These are phyloP conservation scores for Magnolia officinalis DNA, from an alignment of 164 flowering plant species.

Conservation along the genomic window DNA sequence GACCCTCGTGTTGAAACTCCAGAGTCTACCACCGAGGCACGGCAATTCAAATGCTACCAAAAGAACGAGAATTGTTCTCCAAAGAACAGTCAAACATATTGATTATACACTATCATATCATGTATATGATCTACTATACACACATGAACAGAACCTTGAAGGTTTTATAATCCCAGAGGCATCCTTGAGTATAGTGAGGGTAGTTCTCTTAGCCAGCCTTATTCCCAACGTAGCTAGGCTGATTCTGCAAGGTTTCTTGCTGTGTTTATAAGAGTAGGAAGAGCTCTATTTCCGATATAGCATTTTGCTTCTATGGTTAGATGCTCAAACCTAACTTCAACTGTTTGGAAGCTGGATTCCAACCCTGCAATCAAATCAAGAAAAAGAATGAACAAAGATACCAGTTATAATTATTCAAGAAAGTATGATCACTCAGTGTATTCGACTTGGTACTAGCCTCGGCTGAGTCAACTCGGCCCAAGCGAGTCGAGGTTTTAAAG, in stretches of 20 bases:
- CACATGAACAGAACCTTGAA: slow-evolving; percentile 49
- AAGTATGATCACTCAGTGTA: not conserved
- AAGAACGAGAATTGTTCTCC: no score
- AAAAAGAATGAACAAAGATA: not conserved
- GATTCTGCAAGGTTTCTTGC: slow-evolving; percentile 47
- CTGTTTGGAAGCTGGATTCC: slow-evolving; percentile 35
- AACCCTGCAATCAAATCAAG: slow-evolving; percentile 25
- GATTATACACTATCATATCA: not conserved
- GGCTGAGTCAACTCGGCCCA: not conserved
- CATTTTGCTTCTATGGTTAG: slow-evolving; percentile 33
- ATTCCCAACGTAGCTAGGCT: slow-evolving; percentile 53
- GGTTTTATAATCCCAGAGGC: slow-evolving; percentile 84
- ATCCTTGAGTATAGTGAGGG: slow-evolving; percentile 78
- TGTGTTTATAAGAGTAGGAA: slow-evolving; percentile 35
- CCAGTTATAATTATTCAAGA: not conserved
- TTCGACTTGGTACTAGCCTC: not conserved
- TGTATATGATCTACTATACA: not conserved
- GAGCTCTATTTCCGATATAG: slow-evolving; percentile 40
- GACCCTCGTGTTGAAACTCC: no score
- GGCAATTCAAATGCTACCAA: no score
- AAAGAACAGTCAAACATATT: not conserved
- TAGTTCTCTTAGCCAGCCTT: slow-evolving; percentile 51
- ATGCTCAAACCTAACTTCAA: slow-evolving; percentile 36
- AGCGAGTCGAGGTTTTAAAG: no score
- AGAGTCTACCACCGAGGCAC: no score